Evolutionary conservation across 257 asterid species (phyloP).

Genomic region (Rubia yunnanensis): DNA sequence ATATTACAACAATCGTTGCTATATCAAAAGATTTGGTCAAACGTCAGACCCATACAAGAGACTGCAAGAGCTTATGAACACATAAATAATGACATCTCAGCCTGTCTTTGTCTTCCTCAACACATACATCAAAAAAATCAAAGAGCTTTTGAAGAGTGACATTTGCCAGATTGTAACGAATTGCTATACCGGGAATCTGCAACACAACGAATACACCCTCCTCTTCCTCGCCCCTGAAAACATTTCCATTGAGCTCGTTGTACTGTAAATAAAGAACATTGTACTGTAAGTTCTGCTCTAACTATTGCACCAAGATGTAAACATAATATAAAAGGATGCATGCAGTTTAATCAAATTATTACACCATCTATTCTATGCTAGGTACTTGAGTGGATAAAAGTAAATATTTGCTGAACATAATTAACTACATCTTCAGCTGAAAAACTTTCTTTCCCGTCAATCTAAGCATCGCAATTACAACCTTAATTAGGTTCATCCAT

Average conservation of each 20-base stretch:
- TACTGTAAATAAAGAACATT: too few species aligned
- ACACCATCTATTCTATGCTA: conserved; percentile 20
- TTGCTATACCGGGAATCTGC: conserved; percentile 3
- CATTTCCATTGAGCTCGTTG: too few species aligned
- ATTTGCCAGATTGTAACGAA: neutral
- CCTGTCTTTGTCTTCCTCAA: neutral
- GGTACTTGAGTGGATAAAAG: conserved; percentile 60
- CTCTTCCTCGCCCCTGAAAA: neutral
- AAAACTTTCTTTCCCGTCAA: conserved; percentile 56
- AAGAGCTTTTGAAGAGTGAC: neutral
- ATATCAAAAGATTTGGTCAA: too few species aligned
- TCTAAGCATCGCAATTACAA: conserved; percentile 29
- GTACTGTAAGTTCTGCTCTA: too few species aligned
- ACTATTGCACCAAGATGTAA: too few species aligned
- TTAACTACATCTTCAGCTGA: conserved; percentile 87
- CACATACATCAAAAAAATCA: neutral
- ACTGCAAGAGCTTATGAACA: too few species aligned
- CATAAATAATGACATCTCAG: neutral
- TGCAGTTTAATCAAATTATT: neutral
- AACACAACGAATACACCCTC: neutral
- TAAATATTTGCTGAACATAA: conserved; percentile 84
- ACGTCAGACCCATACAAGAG: too few species aligned
- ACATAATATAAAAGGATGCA: neutral
- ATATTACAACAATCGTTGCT: too few species aligned
- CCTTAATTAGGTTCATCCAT: neutral